Percentiles rank a stretch among this genome's conserved stretches.
Conservation (phyloP, 1,284 basidiomycete genomes). For the Ceratobasidium sp. region DNA sequence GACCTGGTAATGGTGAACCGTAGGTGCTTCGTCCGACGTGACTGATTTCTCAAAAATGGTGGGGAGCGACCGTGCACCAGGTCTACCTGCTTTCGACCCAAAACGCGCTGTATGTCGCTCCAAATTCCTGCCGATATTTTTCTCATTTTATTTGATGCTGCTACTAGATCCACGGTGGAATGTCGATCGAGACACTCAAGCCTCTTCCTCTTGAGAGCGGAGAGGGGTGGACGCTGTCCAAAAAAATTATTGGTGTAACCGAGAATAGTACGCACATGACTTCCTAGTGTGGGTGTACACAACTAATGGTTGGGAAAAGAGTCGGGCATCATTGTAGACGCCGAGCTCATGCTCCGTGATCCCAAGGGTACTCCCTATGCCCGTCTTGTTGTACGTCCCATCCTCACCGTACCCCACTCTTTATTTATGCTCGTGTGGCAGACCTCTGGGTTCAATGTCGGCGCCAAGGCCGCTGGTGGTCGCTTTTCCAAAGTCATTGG, state of each 20-base stretch:
- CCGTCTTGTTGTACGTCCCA: conserved; percentile 71
- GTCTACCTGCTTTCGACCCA: conserved; percentile 74
- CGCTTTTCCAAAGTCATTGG: conserved; percentile 78
- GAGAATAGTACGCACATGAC: conserved; percentile 75
- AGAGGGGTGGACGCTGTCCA: conserved; percentile 73
- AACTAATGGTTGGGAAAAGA: conserved; percentile 60
- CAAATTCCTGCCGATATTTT: neutral
- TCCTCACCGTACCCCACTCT: neutral
- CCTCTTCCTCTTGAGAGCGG: conserved; percentile 75
- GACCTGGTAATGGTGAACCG: neutral
- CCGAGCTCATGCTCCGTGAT: conserved; percentile 72
- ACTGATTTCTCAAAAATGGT: conserved; percentile 71
- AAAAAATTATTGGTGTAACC: conserved; percentile 70
- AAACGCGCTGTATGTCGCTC: conserved; percentile 68
- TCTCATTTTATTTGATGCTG: conserved; percentile 1
- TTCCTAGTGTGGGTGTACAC: neutral
- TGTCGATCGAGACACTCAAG: conserved; percentile 78
- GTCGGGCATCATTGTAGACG: conserved; percentile 79
- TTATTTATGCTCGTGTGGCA: conserved; percentile 53
- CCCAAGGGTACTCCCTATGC: conserved; percentile 74
- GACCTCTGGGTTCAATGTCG: conserved; percentile 79
- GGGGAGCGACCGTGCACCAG: conserved; percentile 62
- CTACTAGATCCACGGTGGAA: conserved; percentile 74
- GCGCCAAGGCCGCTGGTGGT: conserved; percentile 75
- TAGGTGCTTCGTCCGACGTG: conserved; percentile 70